Percentiles rank a stretch among this genome's conserved stretches.
Evolutionary conservation across 1,284 basidiomycete genomes (phyloP).

Genomic region (Trametes versicolor): DNA sequence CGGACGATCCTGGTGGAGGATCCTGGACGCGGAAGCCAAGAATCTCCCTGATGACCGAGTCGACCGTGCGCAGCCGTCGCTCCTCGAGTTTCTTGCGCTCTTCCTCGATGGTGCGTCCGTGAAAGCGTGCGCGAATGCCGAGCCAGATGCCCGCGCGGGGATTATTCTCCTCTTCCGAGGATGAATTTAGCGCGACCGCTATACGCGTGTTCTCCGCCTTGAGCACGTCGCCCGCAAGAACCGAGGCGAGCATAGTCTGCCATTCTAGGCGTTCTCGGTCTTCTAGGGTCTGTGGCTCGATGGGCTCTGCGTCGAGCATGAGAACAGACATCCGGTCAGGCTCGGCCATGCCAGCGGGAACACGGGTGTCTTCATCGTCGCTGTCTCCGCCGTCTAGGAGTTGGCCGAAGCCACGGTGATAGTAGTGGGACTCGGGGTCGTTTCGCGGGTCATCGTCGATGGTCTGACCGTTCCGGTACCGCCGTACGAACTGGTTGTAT

Average conservation of each 20-base stretch:
- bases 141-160: slow-evolving; percentile 84
- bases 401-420: slow-evolving; percentile 75
- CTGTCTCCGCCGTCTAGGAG: slow-evolving; percentile 78
- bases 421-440: slow-evolving; percentile 80
- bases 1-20: slow-evolving; percentile 48
- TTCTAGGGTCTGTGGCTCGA: slow-evolving; percentile 71
- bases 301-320: slow-evolving; percentile 66
- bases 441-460: slow-evolving; percentile 72
- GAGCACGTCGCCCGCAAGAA: slow-evolving; percentile 92
- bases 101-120: slow-evolving; percentile 83
- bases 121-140: slow-evolving; percentile 88
- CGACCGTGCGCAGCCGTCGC: slow-evolving; percentile 82
- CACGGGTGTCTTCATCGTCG: slow-evolving; percentile 73
- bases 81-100: slow-evolving; percentile 88
- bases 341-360: slow-evolving; percentile 53
- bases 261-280: slow-evolving; percentile 90
- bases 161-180: slow-evolving; percentile 76
- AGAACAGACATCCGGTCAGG: slow-evolving; percentile 62
- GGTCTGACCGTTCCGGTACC: slow-evolving; percentile 70
- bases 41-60: slow-evolving; percentile 87
- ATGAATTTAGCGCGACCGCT: slow-evolving; percentile 73
- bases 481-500: slow-evolving; percentile 80
- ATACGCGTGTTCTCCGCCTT: slow-evolving; percentile 94
- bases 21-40: slow-evolving; percentile 72
- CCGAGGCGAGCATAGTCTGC: slow-evolving; percentile 94